Evolutionary conservation across 2,329 filamentous ascomycete genomes (phyloP), one percentile per base, ranked within the genome.

Genomic region (Aureobasidium sp.): DNA sequence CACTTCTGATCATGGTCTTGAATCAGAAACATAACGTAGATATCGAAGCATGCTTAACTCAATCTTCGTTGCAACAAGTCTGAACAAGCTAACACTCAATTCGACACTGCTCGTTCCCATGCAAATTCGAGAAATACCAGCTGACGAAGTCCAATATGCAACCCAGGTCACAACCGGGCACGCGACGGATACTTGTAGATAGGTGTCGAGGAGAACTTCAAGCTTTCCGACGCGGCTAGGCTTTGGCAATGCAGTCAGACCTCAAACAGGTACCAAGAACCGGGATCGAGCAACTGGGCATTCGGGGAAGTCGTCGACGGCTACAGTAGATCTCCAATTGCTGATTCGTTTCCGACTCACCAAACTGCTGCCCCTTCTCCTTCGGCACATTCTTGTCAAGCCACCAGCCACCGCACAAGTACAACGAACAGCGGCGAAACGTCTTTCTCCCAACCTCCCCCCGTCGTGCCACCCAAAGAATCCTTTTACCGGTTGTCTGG

Each of bases 321-420:
- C 27, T 29, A 29, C 42, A n/a, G n/a, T n/a, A 35, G 31, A 13
- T 33, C 15, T 55, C 19, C 40, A 27, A 27, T 29, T 46, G 51
- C 23, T 43, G 29, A 10, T 37, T 46, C 15, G 17, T 21, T 42
- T 23, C n/a, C 51, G 51, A 43, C 8, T 29, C 29, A 17, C 25
- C n/a, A 43, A n/a, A n/a, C n/a, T 17, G 29, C 53, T 45, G 27
- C 53, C 40, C 40, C 38, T 43, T 43, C 29, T 37, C 13, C 29
- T 25, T 37, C 53, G 53, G 53, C 53, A 57, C 40, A 57, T 57
- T 57, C 13, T 46, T 27, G 27, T 46, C 43, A 57, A 57, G 53
- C 53, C 53, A 46, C 27, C 49, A 53, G 35, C 49, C 49, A 53
- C 49, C 35, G 15, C 23, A 27, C 33, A 53, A 38, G 47, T 27